Evolutionary conservation across 2,329 filamentous ascomycete species (phyloP), one percentile per base, ranked within the genome.

Genomic region (Hortaea sp.): DNA sequence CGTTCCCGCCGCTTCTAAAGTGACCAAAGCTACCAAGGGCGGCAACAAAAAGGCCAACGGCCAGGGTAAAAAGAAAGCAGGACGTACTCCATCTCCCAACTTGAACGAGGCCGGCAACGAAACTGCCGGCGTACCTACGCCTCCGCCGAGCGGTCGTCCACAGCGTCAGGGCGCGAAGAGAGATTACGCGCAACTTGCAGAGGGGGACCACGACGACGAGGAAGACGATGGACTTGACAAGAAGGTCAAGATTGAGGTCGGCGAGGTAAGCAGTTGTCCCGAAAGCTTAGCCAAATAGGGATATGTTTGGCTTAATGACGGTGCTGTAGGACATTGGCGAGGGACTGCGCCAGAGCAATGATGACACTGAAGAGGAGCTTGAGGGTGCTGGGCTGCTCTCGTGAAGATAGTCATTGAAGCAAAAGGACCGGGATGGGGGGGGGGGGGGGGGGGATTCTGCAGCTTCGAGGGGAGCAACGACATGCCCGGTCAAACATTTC

Each of bases 161-260:
- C 47, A 47, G 44, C 42, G 40, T 12, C 28, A 31, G 5, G 42
- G 39, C n/a, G 9, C 38, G 5, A 48, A 48, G 46, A 37, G 46
- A 13, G 39, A 48, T 31, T 48, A 48, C 32, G 46, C 46, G n/a
- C n/a, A 29, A 29, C 29, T 45, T 4, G 41, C 46, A 9, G 46
- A 10, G n/a, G 48, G 46, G 4, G 43, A 43, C 7, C 43, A 44
- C 10, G 41, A 41, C 12, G 52, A 51, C 29, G 40, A 40, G 11
- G 46, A 48, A 20, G 46, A 49, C 12, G 42, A 48, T 10, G 28
- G 49, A 44, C 5, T 10, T 45, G 41, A 31, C 28, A 49, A 49
- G 42, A 47, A 47, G 43, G 47, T 49, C 7, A 52, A 56, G 42
- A 54, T 59, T 39, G 46, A 49, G 39, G 50, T 55, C n/a, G 55